A percentile compares a stretch with the other conserved stretches of the same genome.
Evolutionary conservation across 331 rosid species (phyloP).

Genomic region (Dryas integrifolia): DNA sequence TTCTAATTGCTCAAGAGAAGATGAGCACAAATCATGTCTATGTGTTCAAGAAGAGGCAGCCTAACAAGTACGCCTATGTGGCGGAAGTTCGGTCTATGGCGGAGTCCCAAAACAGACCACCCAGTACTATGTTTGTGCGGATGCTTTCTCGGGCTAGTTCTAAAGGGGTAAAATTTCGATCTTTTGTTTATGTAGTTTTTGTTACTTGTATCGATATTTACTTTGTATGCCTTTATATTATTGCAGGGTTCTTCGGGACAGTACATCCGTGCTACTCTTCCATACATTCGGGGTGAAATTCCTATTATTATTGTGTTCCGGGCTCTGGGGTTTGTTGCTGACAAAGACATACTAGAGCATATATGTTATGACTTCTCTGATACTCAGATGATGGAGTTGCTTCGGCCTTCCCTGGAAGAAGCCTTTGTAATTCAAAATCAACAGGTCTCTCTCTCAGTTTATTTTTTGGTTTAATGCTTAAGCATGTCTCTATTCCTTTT

Average conservation of each 20-base stretch:
- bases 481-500: neutral
- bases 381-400: slow-evolving; percentile 96
- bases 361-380: slow-evolving; percentile 92
- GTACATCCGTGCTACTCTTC: slow-evolving; percentile 90
- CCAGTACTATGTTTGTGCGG: slow-evolving; percentile 98
- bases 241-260: slow-evolving; percentile 96
- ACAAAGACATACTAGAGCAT: slow-evolving; percentile 89
- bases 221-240: slow-evolving; percentile 20
- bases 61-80: slow-evolving; percentile 93
- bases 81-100: slow-evolving; percentile 99
- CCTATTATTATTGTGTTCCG: slow-evolving; percentile 95
- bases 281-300: slow-evolving; percentile 85
- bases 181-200: neutral
- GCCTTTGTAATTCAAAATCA: slow-evolving; percentile 99
- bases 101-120: slow-evolving; percentile 94
- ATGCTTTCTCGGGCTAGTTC: slow-evolving; percentile 94
- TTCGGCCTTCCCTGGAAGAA: slow-evolving; percentile 95
- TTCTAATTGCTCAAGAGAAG: slow-evolving; percentile 97
- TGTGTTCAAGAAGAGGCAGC: slow-evolving; percentile 95
- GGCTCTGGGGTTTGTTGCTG: slow-evolving; percentile 97
- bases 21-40: slow-evolving; percentile 98
- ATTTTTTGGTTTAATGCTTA: neutral
- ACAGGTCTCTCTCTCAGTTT: slow-evolving; percentile 46
- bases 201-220: neutral
- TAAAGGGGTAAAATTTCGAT: slow-evolving; percentile 75